phyloP scores from a whole-genome alignment of 768 basidiomycete genomes.

The Clitopilus passeckerianus region DNA sequence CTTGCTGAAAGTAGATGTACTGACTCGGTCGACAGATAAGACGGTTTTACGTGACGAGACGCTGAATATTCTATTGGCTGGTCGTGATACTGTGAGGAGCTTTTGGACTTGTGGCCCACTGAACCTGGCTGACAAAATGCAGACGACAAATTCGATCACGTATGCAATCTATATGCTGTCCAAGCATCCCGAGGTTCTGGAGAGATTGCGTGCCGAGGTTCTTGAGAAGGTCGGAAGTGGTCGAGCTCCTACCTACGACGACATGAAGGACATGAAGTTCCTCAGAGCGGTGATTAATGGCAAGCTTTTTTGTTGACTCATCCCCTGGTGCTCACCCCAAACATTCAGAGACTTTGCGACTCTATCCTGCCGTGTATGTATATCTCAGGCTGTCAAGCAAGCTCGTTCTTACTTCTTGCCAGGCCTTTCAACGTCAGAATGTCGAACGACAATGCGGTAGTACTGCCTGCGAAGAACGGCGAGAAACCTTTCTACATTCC shows the following conservation, averaged over 20 bases:
- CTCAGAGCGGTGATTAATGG: constrained; percentile 52
- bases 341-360: constrained; percentile 34
- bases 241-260: constrained; percentile 51
- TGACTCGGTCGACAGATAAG: constrained; percentile 20
- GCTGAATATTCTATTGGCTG: constrained; percentile 39
- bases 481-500: constrained; percentile 36
- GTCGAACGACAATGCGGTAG: constrained; percentile 17
- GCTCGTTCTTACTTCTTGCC: neutral
- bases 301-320: constrained; percentile 18
- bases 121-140: neutral
- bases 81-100: constrained; percentile 33
- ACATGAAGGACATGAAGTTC: constrained; percentile 55
- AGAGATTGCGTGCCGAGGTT: constrained; percentile 46
- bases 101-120: too few relatives aligned
- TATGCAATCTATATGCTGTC: constrained; percentile 53
- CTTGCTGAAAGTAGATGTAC: neutral
- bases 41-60: neutral
- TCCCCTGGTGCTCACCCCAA: neutral
- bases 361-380: constrained; percentile 47
- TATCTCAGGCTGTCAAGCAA: neutral
- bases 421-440: constrained; percentile 31
- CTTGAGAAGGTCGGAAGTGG: constrained; percentile 36
- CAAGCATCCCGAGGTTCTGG: constrained; percentile 41
- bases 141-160: constrained; percentile 47
- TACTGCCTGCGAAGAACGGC: constrained; percentile 13